Conservation (phyloP, 176 grass and related monocot genomes). For the Stipa capillata region DNA sequence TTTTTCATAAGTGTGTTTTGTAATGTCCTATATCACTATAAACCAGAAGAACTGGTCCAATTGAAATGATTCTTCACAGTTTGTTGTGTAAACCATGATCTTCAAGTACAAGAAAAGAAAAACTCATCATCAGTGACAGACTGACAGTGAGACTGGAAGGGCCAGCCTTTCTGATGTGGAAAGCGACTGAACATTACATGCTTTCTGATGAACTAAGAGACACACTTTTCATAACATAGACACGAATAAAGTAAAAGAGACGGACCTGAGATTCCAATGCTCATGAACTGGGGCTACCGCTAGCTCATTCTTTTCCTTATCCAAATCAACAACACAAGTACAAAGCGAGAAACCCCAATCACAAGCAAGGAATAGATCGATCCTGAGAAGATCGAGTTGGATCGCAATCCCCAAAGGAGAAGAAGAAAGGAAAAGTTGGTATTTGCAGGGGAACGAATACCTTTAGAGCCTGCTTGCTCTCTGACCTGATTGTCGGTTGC, state of each 20-base stretch:
- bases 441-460: constrained; percentile 6
- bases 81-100: neutral
- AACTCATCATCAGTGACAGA: neutral
- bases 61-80: neutral
- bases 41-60: neutral
- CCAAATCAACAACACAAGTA: neutral
- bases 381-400: constrained; percentile 13
- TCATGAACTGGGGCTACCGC: neutral
- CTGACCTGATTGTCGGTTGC: neutral
- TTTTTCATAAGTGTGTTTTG: neutral
- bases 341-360: constrained; percentile 25
- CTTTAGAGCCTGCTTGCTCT: neutral
- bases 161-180: neutral
- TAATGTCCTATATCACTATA: neutral
- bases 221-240: neutral
- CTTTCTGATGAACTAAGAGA: constrained; percentile 3
- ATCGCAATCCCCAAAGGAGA: constrained; percentile 17
- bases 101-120: neutral
- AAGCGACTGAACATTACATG: neutral
- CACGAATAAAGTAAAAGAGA: constrained; percentile 16
- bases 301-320: constrained; percentile 11
- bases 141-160: neutral
- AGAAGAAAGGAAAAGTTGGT: neutral
- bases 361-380: constrained; percentile 80
- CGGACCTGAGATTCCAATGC: constrained; percentile 6